Percentiles rank a stretch among this genome's conserved stretches.
These are phyloP conservation scores for Macadamia tetraphylla DNA, from an alignment of 164 flowering plant genomes.

Conservation along the genomic window DNA sequence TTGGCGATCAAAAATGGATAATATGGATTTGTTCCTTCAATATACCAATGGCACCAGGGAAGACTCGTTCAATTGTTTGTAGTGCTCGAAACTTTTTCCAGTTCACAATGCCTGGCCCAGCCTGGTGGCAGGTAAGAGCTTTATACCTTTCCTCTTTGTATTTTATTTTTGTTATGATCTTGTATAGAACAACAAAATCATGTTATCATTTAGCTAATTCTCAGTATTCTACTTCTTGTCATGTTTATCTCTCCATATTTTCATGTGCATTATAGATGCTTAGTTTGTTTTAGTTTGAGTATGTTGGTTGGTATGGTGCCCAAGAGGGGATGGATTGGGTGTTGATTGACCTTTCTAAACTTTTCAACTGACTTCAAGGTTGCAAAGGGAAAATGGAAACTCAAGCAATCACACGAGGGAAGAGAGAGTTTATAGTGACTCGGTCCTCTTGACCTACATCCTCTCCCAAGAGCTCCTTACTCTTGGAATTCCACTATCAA, in stretches of 20 bases:
- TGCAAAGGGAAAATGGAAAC: no score
- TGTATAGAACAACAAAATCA: not conserved
- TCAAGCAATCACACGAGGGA: no score
- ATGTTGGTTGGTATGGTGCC: no score
- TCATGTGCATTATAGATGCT: not conserved
- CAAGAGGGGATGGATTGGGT: no score
- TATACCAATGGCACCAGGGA: constrained; percentile 98
- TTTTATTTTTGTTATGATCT: not conserved
- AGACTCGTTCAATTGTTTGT: constrained; percentile 98
- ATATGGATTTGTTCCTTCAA: constrained; percentile 99
- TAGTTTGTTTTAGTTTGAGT: no score
- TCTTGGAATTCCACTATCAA: no score
- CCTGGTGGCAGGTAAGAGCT: constrained; percentile 92
- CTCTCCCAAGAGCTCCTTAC: no score
- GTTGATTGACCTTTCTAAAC: no score
- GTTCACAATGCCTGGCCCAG: constrained; percentile 81
- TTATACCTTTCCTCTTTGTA: not conserved
- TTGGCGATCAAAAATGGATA: constrained; percentile 89
- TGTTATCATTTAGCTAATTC: not conserved
- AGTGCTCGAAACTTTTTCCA: constrained; percentile 98
- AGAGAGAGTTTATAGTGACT: no score
- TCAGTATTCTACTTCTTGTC: not conserved
- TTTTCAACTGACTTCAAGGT: no score
- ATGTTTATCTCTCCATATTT: not conserved
- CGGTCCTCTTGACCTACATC: no score